Evolutionary conservation across 164 flowering plant species (phyloP).

Genomic region (Annona squamosa): DNA sequence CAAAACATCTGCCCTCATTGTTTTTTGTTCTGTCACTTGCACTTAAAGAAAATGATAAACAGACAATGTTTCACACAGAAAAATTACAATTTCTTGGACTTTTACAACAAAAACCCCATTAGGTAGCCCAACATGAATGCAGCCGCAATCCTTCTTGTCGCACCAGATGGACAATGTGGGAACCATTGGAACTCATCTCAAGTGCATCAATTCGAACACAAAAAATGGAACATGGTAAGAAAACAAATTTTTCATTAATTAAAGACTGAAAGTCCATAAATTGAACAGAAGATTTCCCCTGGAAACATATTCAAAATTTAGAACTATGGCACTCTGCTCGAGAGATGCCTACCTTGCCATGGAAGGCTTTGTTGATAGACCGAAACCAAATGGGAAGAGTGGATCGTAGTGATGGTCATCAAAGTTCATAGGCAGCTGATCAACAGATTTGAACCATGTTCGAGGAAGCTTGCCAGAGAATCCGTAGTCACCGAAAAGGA

Average conservation of each 20-base stretch:
- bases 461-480: constrained; percentile 32
- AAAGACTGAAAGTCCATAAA: not conserved
- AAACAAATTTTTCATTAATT: not conserved
- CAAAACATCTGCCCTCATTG: not conserved
- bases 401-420: constrained; percentile 34
- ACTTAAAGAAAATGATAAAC: not conserved
- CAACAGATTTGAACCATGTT: constrained; percentile 34
- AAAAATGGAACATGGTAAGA: not conserved
- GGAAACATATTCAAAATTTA: not conserved
- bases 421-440: constrained; percentile 38
- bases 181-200: not conserved
- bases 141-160: not conserved
- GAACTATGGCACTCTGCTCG: not conserved
- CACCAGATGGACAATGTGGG: not conserved
- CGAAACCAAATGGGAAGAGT: constrained; percentile 33
- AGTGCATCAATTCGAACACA: not conserved
- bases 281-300: not conserved
- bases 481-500: constrained; percentile 33
- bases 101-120: too few relatives aligned
- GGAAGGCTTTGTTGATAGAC: constrained; percentile 21
- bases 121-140: too few relatives aligned
- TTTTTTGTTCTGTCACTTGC: not conserved
- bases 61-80: not conserved
- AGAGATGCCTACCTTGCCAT: constrained; percentile 7
- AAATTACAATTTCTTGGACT: too few relatives aligned